Percentiles rank a stretch among this genome's conserved stretches.
Conservation (phyloP, 306 rosid species). For the Astragalus membranaceus region DNA sequence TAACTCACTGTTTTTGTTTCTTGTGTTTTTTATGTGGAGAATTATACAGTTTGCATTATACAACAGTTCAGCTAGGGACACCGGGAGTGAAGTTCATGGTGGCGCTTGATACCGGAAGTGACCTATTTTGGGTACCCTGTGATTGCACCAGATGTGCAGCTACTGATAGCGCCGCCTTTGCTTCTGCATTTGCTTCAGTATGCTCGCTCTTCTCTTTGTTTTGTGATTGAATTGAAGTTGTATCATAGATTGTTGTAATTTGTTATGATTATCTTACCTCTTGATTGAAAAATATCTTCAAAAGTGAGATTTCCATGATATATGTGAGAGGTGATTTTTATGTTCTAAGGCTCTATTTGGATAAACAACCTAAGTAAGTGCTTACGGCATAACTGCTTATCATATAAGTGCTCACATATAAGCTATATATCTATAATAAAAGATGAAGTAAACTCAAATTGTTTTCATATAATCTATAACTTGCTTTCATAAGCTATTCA, state of each 20-base stretch:
- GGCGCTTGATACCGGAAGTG: constrained; percentile 95
- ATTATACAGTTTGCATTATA: constrained; percentile 72
- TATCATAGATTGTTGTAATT: neutral
- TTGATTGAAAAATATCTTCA: neutral
- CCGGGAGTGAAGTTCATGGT: constrained; percentile 94
- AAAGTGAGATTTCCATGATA: neutral
- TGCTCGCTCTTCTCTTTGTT: constrained; percentile 8
- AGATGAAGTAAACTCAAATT: too few species aligned
- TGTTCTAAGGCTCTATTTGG: too few species aligned
- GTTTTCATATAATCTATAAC: too few species aligned
- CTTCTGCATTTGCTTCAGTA: constrained; percentile 51
- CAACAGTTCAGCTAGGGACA: constrained; percentile 81
- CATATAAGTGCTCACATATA: too few species aligned
- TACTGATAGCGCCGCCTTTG: constrained; percentile 41
- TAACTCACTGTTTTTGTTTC: neutral
- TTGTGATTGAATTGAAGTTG: neutral
- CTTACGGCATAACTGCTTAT: too few species aligned
- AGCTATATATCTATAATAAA: too few species aligned
- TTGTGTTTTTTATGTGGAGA: constrained; percentile 15
- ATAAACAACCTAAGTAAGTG: too few species aligned
- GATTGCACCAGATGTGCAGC: constrained; percentile 77
- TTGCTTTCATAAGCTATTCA: too few species aligned
- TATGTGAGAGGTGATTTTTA: too few species aligned
- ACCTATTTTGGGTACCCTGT: constrained; percentile 94
- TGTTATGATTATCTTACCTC: neutral